Evolutionary conservation across 1,284 basidiomycete species (phyloP).

Genomic region (Rhodotorula sp.): DNA sequence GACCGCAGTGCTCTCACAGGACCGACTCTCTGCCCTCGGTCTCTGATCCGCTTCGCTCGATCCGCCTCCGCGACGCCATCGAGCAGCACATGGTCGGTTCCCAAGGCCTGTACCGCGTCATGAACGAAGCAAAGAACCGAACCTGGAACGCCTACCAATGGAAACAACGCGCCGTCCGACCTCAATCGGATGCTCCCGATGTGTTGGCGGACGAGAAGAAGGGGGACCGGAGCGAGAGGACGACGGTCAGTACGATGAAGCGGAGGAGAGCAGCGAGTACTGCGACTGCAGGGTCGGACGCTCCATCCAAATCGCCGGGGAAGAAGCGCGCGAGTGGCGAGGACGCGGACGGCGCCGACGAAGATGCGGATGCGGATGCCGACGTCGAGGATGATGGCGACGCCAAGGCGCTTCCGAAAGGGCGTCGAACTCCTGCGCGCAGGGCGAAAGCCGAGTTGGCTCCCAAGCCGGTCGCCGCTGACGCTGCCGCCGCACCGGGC

Average conservation of each 20-base stretch:
- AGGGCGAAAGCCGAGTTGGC: neutral
- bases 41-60: slow-evolving; percentile 61
- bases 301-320: slow-evolving; percentile 9
- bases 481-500: neutral
- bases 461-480: neutral
- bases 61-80: slow-evolving; percentile 78
- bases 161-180: slow-evolving; percentile 37
- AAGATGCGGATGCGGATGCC: slow-evolving; percentile 46
- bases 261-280: slow-evolving; percentile 40
- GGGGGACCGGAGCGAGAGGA: slow-evolving; percentile 33
- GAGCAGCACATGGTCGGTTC: slow-evolving; percentile 86
- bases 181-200: slow-evolving; percentile 39
- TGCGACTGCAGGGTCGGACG: neutral
- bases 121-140: slow-evolving; percentile 84
- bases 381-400: slow-evolving; percentile 40
- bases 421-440: slow-evolving; percentile 11
- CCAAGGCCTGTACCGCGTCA: slow-evolving; percentile 80
- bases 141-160: slow-evolving; percentile 49
- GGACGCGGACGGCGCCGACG: slow-evolving; percentile 51
- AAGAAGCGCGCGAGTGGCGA: slow-evolving; percentile 50
- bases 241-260: slow-evolving; percentile 10
- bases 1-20: slow-evolving; percentile 55
- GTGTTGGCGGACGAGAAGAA: slow-evolving; percentile 20
- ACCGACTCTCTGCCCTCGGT: slow-evolving; percentile 67
- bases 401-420: slow-evolving; percentile 47